Conservation (phyloP, 1,284 basidiomycete species). For the Cerioporus squamosus region DNA sequence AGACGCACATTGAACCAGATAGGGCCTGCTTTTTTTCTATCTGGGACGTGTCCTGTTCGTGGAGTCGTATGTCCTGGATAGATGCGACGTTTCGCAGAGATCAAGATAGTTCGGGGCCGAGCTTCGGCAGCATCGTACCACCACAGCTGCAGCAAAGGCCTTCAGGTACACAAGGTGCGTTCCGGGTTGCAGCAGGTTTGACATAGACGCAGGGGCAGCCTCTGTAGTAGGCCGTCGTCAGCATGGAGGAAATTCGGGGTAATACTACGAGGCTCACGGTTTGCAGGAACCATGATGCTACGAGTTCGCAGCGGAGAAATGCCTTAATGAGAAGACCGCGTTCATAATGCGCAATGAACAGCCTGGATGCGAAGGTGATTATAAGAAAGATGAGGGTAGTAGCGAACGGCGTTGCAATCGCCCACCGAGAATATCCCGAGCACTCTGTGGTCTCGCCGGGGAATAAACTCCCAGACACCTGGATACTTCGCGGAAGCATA, state of each 20-base stretch:
- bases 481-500: too few species aligned
- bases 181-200: not conserved
- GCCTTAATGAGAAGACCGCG: constrained; percentile 5
- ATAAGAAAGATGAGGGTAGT: constrained; percentile 1
- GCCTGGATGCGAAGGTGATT: constrained; percentile 13
- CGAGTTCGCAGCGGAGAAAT: not conserved
- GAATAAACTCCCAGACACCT: too few species aligned
- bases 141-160: not conserved
- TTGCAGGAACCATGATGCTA: constrained; percentile 1
- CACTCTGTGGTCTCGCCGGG: too few species aligned
- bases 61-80: constrained; percentile 1
- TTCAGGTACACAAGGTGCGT: not conserved
- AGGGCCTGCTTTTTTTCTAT: not conserved
- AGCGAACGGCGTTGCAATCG: constrained; percentile 2
- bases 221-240: not conserved
- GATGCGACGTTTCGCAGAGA: constrained; percentile 9
- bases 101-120: not conserved
- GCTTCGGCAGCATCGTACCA: too few species aligned
- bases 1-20: constrained; percentile 1
- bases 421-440: constrained; percentile 23
- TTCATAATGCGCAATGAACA: not conserved
- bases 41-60: not conserved
- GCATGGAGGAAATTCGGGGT: constrained; percentile 23
- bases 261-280: constrained; percentile 15
- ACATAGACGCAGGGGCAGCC: not conserved